A percentile compares a stretch with the other conserved stretches of the same genome.
These are phyloP conservation scores for Diaporthe sp. DNA, from an alignment of 2,329 filamentous ascomycete species.

Conservation along the genomic window DNA sequence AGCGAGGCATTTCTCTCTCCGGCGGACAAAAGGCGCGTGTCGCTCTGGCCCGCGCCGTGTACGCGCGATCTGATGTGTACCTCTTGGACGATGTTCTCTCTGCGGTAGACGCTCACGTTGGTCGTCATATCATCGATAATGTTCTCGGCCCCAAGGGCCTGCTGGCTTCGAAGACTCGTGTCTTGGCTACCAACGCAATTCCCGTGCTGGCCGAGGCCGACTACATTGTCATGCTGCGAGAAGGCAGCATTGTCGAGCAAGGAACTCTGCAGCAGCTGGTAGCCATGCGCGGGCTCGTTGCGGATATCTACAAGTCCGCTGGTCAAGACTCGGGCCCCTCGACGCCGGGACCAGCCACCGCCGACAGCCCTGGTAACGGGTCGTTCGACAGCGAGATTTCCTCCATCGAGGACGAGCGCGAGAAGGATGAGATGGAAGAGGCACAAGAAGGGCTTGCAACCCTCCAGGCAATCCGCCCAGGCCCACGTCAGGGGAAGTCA, in stretches of 20 bases:
- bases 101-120: constrained; percentile 98
- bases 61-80: constrained; percentile 96
- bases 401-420: constrained; percentile 68
- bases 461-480: constrained; percentile 55
- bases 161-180: constrained; percentile 86
- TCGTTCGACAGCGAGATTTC: constrained; percentile 65
- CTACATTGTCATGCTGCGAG: constrained; percentile 86
- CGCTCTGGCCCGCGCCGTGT: constrained; percentile 92
- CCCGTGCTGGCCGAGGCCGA: constrained; percentile 90
- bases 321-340: constrained; percentile 64
- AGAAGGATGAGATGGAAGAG: constrained; percentile 78
- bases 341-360: constrained; percentile 26
- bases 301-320: constrained; percentile 84
- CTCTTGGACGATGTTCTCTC: constrained; percentile 94
- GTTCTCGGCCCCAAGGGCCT: constrained; percentile 90
- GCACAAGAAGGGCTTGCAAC: constrained; percentile 83
- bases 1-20: constrained; percentile 95
- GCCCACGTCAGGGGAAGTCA: constrained; percentile 48
- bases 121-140: constrained; percentile 92
- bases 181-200: constrained; percentile 96
- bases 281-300: constrained; percentile 93
- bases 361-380: constrained; percentile 60
- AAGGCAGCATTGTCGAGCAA: constrained; percentile 86
- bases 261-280: constrained; percentile 93
- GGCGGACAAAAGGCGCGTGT: constrained; percentile 96